A percentile compares a stretch with the other conserved stretches of the same genome.
Conservation (phyloP, 192 early-diverging fungal species). For the Mortierella antarctica region DNA sequence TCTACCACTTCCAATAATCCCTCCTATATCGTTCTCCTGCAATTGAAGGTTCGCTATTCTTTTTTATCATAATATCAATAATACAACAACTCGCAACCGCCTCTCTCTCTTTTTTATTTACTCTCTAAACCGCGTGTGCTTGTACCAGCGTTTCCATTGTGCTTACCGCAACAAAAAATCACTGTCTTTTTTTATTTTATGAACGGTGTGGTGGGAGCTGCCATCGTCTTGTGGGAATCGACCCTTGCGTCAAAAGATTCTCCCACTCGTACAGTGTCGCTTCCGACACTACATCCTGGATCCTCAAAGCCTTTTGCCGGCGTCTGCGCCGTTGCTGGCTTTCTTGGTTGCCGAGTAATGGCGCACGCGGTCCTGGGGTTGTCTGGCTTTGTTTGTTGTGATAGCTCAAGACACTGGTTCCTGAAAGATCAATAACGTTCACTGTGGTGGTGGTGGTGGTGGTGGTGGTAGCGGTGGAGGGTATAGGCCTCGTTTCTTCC, state of each 20-base stretch:
- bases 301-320: neutral
- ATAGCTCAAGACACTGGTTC: conserved; percentile 14
- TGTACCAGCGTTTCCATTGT: neutral
- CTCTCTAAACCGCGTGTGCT: neutral
- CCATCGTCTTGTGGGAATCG: conserved; percentile 25
- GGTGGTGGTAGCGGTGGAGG: neutral
- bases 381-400: conserved; percentile 8
- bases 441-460: conserved; percentile 2
- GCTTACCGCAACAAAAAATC: neutral
- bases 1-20: neutral
- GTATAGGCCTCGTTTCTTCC: neutral
- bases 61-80: neutral
- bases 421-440: conserved; percentile 29
- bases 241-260: conserved; percentile 10
- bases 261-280: conserved; percentile 43
- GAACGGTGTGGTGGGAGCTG: neutral
- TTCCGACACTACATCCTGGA: conserved; percentile 35
- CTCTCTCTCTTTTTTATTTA: neutral
- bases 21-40: neutral
- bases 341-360: neutral
- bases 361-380: neutral
- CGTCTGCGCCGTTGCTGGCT: neutral
- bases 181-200: too few species aligned
- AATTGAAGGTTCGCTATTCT: neutral
- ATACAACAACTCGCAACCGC: too few species aligned